Evolutionary conservation across 371 early-diverging fungal species (phyloP).

Genomic region (Apophysomyces variabilis): DNA sequence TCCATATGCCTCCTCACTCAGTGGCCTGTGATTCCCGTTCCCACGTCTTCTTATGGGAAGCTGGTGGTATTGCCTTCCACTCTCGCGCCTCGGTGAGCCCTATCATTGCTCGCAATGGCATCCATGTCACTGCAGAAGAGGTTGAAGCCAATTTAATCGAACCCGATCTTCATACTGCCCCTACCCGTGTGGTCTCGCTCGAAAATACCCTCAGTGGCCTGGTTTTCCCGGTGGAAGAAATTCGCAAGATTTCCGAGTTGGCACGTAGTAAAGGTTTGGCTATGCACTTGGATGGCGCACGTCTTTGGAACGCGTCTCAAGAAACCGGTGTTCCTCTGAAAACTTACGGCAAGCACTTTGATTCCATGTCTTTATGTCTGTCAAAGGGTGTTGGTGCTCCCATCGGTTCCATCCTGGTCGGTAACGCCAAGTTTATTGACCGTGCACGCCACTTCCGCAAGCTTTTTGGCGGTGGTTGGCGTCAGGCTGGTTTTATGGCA

Average conservation of each 20-base stretch:
- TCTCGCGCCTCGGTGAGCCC: conserved; percentile 76
- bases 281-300: conserved; percentile 89
- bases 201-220: conserved; percentile 91
- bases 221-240: conserved; percentile 79
- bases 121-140: conserved; percentile 71
- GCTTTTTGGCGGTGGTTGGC: conserved; percentile 93
- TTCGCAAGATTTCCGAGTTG: conserved; percentile 63
- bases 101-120: conserved; percentile 58
- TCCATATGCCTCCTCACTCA: conserved; percentile 80
- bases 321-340: conserved; percentile 68
- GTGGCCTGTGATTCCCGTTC: conserved; percentile 79
- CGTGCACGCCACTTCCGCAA: conserved; percentile 86
- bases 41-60: conserved; percentile 82
- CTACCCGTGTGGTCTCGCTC: conserved; percentile 78
- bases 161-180: conserved; percentile 57
- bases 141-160: conserved; percentile 50
- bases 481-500: conserved; percentile 84
- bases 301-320: conserved; percentile 89
- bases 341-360: conserved; percentile 75
- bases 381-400: conserved; percentile 93
- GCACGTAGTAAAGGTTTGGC: conserved; percentile 57
- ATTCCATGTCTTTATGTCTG: conserved; percentile 86
- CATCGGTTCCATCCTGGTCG: conserved; percentile 85
- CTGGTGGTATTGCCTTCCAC: conserved; percentile 84
- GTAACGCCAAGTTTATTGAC: conserved; percentile 60